These are phyloP conservation scores for Globisporangium viniferum DNA, from an alignment of 352 stramenopile genomes.

Conservation along the genomic window DNA sequence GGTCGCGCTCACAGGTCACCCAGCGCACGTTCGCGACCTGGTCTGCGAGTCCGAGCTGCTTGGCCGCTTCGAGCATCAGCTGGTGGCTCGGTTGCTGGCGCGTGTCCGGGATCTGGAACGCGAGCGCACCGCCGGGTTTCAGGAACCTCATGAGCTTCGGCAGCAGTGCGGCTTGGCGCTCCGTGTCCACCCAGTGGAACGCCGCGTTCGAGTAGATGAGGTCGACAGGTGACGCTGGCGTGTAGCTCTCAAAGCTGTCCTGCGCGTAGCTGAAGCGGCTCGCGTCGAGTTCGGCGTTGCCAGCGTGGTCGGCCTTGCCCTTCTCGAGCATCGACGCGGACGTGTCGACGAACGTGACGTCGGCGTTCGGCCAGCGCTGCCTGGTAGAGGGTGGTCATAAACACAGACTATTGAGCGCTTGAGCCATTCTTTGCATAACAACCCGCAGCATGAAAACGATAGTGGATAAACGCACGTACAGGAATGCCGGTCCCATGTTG, in stretches of 20 bases:
- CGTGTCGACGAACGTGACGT: conserved; percentile 62
- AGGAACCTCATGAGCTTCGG: conserved; percentile 50
- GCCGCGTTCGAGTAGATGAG: conserved; percentile 77
- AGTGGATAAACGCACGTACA: conserved; percentile 27
- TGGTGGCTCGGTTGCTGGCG: conserved; percentile 54
- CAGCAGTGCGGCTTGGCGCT: conserved; percentile 45
- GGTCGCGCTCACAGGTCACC: conserved; percentile 66
- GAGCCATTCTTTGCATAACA: neutral
- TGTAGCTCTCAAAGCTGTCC: conserved; percentile 56
- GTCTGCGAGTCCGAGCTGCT: conserved; percentile 32
- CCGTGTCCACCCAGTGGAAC: conserved; percentile 59
- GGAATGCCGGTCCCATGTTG: conserved; percentile 66
- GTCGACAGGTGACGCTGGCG: conserved; percentile 35
- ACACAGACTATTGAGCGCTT: neutral
- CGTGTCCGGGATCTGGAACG: conserved; percentile 75
- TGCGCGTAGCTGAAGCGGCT: conserved; percentile 41
- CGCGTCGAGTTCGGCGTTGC: conserved; percentile 21
- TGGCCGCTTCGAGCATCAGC: conserved; percentile 51
- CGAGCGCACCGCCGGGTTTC: conserved; percentile 64
- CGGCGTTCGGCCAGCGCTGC: conserved; percentile 44
- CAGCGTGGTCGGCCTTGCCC: conserved; percentile 36
- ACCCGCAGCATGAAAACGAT: no score
- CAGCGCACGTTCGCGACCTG: conserved; percentile 51
- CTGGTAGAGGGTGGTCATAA: conserved; percentile 15
- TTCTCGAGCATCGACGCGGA: conserved; percentile 56